Percentiles rank a stretch among this genome's conserved stretches.
These are phyloP conservation scores for Entomophthora muscae DNA, from an alignment of 371 early-diverging fungal species.

Conservation along the genomic window DNA sequence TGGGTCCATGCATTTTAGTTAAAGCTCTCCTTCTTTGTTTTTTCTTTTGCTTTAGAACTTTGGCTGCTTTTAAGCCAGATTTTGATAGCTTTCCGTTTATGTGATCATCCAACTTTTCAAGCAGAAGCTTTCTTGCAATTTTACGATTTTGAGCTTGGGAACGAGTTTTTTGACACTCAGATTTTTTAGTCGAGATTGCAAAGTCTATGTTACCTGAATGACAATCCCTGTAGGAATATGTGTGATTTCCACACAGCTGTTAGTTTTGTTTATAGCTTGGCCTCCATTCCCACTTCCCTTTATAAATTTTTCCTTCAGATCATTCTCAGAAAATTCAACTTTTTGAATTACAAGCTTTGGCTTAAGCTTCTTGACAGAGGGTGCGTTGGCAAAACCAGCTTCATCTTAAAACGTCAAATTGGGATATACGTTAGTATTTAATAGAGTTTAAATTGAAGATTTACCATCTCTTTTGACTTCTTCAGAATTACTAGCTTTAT, in stretches of 20 bases:
- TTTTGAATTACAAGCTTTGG: no score
- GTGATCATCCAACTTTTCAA: conserved; percentile 43
- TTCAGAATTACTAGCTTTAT: no score
- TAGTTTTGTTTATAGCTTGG: conserved; percentile 82
- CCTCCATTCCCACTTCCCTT: conserved; percentile 87
- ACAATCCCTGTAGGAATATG: conserved; percentile 69
- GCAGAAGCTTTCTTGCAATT: conserved; percentile 46
- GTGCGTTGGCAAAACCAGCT: no score
- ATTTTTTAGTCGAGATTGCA: conserved; percentile 1
- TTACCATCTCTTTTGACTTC: no score
- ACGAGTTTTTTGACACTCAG: conserved; percentile 57
- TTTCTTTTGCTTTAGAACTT: conserved; percentile 34
- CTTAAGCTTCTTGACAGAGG: no score
- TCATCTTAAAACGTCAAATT: no score
- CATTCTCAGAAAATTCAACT: no score
- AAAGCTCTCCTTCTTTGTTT: conserved; percentile 30
- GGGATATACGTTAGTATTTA: no score
- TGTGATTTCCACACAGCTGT: conserved; percentile 59
- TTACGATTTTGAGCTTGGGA: conserved; percentile 56
- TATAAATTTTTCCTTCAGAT: conserved; percentile 69
- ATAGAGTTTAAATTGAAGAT: no score
- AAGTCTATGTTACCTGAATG: conserved; percentile 27
- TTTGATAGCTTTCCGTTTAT: conserved; percentile 50
- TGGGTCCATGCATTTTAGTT: no score
- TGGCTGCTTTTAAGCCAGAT: conserved; percentile 34